Evolutionary conservation across 164 flowering plant genomes (phyloP).

Genomic region (Stephania japonica): DNA sequence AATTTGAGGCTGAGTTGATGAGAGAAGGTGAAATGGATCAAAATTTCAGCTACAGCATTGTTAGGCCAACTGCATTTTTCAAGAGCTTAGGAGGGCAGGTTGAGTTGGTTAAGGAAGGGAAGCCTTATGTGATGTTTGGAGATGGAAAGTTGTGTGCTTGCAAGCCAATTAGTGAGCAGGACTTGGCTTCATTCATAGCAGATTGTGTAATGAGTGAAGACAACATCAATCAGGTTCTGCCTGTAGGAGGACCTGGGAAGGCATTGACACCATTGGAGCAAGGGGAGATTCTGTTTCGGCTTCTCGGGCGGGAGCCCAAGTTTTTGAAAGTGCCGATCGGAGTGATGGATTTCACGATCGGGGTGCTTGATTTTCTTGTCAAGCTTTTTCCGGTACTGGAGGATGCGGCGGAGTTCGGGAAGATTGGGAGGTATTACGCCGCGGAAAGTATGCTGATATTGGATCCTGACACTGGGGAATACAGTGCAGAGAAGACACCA

Average conservation of each 20-base stretch:
- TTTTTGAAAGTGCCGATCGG: constrained; percentile 85
- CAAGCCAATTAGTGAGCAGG: constrained; percentile 89
- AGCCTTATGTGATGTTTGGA: constrained; percentile 97
- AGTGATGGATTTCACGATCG: constrained; percentile 86
- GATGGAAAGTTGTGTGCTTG: constrained; percentile 90
- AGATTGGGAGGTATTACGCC: constrained; percentile 91
- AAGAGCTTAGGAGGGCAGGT: constrained; percentile 95
- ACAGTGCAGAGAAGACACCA: constrained; percentile 75
- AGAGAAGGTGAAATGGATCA: constrained; percentile 39
- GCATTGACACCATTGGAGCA: constrained; percentile 90
- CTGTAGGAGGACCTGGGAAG: constrained; percentile 91
- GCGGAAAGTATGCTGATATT: constrained; percentile 86
- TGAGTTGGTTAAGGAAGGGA: constrained; percentile 87
- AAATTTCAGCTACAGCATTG: constrained; percentile 73
- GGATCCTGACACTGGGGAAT: constrained; percentile 80
- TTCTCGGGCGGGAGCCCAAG: constrained; percentile 73
- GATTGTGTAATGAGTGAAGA: constrained; percentile 73
- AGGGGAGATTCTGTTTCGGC: constrained; percentile 76
- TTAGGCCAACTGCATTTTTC: constrained; percentile 94
- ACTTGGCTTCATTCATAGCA: constrained; percentile 75
- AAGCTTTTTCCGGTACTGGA: constrained; percentile 74
- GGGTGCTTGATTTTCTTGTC: constrained; percentile 69
- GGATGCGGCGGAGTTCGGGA: constrained; percentile 90
- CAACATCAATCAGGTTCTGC: constrained; percentile 60
- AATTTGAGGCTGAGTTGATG: constrained; percentile 72